Evolutionary conservation across 305 asterid genomes (phyloP).

Genomic region (Fraxinus velutina): DNA sequence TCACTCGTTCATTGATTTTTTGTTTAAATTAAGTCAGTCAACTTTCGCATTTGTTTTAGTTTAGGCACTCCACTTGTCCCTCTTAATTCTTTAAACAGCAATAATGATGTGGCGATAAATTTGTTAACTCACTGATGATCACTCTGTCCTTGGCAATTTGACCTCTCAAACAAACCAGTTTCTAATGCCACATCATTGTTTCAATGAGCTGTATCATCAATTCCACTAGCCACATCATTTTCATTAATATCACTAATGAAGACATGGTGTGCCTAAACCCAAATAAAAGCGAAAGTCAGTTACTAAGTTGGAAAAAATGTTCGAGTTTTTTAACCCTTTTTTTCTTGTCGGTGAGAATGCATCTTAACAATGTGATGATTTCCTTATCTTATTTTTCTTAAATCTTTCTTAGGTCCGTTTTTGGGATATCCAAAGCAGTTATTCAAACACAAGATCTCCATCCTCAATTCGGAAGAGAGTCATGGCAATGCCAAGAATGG

Average conservation of each 20-base stretch:
- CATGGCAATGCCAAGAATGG: conserved; percentile 49
- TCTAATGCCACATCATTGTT: background rate
- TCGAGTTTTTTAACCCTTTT: background rate
- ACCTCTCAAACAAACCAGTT: background rate
- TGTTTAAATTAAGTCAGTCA: background rate
- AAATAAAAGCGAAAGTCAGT: background rate
- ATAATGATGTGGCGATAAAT: background rate
- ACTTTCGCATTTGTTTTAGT: background rate
- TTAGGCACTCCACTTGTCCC: background rate
- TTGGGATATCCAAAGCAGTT: conserved; percentile 69
- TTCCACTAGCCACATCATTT: background rate
- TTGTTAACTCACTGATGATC: background rate
- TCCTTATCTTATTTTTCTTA: conserved; percentile 5
- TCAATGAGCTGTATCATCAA: background rate
- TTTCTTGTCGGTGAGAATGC: background rate
- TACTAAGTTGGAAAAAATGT: background rate
- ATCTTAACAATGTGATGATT: background rate
- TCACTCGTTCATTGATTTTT: background rate
- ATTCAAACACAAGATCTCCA: conserved; percentile 72
- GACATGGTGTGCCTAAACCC: background rate
- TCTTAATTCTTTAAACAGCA: background rate
- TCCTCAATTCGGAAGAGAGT: conserved; percentile 76
- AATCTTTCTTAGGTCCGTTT: conserved; percentile 55
- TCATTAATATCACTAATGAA: background rate
- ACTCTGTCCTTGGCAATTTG: background rate